Evolutionary conservation across 2,329 filamentous ascomycete species (phyloP), one percentile per base, ranked within the genome.

Genomic region (Rhexocercosporidium sp.): DNA sequence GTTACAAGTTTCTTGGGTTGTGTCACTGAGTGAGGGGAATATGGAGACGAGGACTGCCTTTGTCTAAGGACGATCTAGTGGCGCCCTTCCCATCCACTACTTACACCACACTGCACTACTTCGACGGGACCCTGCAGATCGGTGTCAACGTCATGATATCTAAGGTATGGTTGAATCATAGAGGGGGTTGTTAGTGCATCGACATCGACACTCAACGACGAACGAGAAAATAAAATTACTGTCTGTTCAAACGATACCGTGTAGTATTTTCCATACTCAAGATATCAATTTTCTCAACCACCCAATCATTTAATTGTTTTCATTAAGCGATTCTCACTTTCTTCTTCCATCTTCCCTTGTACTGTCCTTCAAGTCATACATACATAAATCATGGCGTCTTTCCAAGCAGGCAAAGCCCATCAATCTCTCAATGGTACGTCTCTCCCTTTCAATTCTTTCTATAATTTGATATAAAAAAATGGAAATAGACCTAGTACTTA

Each of bases 341-440:
- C 20, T 25, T 12, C 22, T 27, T 41, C 41, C 60, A 41, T 18
- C 29, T 53, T 59, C 20, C 54, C 39, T 34, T 64, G 7, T 39
- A n/a, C 51, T 6, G 1, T 57, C 16, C 11, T 49, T 59, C 39
- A 8, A 16, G 11, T 34, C 11, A 3, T 20, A 22, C 22, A 37
- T 12, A 20, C 14, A 44, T 16, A 12, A 29, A 57, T 22, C 20
- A 56, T 56, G 62, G 44, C 62, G 27, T n/a, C 34, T 46, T 64
- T 22, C 22, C 16, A 34, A 18, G 66, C 66, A 64, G 53, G 67
- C 25, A 65, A 66, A 27, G 63, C 65, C 12, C 67, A 65, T 9
- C 51, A 54, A 27, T 62, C 59, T n/a, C 44, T 66, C 59, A 70
- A 70, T 65, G 66, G 66, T 70, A 57, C 20, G 37, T 49, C 53